A percentile compares a stretch with the other conserved stretches of the same genome.
Conservation (phyloP, 2,329 filamentous ascomycete genomes). For the Fusarium nodosum region DNA sequence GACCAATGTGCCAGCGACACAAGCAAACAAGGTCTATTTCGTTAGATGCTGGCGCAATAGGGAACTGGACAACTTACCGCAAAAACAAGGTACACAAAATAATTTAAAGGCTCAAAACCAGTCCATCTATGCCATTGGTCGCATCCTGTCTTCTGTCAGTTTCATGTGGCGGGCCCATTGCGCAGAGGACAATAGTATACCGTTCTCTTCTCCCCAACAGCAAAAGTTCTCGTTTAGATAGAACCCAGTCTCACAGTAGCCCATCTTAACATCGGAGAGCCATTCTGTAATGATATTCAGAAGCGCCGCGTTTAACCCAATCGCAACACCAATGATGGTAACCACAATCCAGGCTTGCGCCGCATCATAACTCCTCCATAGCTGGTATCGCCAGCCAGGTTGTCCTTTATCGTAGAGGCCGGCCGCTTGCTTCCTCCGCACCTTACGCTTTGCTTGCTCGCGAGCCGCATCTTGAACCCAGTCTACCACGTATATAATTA, state of each 20-base stretch:
- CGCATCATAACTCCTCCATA: constrained; percentile 92
- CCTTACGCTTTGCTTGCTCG: constrained; percentile 85
- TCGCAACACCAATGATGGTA: constrained; percentile 90
- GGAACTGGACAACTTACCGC: constrained; percentile 66
- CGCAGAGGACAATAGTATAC: constrained; percentile 56
- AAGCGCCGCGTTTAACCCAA: constrained; percentile 92
- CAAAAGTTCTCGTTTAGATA: constrained; percentile 98
- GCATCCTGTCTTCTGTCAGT: constrained; percentile 70
- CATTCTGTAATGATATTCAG: constrained; percentile 97
- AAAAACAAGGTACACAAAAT: constrained; percentile 88
- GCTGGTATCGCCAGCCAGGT: constrained; percentile 81
- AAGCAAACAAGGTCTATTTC: constrained; percentile 79
- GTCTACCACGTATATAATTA: constrained; percentile 65
- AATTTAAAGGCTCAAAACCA: constrained; percentile 81
- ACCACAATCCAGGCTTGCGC: constrained; percentile 99
- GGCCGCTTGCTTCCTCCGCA: constrained; percentile 77
- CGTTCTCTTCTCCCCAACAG: constrained; percentile 95
- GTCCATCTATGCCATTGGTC: constrained; percentile 92
- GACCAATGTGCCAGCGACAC: constrained; percentile 85
- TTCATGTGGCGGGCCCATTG: not conserved
- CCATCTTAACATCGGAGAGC: constrained; percentile 94
- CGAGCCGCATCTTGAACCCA: constrained; percentile 98
- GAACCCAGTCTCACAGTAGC: constrained; percentile 95
- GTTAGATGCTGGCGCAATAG: constrained; percentile 19
- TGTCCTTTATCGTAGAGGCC: constrained; percentile 79